Percentiles rank a stretch among this genome's conserved stretches.
These are phyloP conservation scores for Mycena olivaceomarginata DNA, from an alignment of 768 basidiomycete genomes.

Conservation along the genomic window DNA sequence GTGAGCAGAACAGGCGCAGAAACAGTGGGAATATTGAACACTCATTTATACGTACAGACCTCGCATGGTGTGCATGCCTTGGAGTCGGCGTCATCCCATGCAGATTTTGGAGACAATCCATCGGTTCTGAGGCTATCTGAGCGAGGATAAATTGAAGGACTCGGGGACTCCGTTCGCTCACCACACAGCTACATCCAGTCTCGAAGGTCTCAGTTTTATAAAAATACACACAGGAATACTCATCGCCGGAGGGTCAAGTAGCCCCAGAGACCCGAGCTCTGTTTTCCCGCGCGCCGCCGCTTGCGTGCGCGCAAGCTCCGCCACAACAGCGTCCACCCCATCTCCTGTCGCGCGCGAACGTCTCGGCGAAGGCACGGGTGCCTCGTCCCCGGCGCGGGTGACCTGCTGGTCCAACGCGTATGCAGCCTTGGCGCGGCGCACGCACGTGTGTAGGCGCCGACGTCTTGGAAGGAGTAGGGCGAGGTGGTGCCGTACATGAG, in stretches of 20 bases:
- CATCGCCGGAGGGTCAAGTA: constrained; percentile 27
- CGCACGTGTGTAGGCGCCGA: constrained; percentile 37
- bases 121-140: not conserved
- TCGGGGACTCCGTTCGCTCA: not conserved
- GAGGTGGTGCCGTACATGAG: constrained; percentile 46
- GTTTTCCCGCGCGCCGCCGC: constrained; percentile 17
- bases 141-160: not conserved
- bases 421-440: constrained; percentile 36
- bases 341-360: too few species aligned
- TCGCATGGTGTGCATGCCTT: constrained; percentile 33
- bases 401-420: constrained; percentile 39
- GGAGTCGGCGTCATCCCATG: constrained; percentile 8
- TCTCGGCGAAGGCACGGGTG: too few species aligned
- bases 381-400: too few species aligned
- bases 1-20: not conserved
- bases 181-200: not conserved
- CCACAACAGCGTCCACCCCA: too few species aligned
- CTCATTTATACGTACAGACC: constrained; percentile 26
- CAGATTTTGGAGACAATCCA: not conserved
- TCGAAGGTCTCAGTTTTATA: not conserved
- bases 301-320: too few species aligned
- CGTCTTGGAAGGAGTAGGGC: constrained; percentile 44
- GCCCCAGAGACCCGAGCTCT: constrained; percentile 22
- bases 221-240: not conserved
- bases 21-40: constrained; percentile 25